A percentile compares a stretch with the other conserved stretches of the same genome.
Conservation (phyloP, 768 basidiomycete genomes). For the Hemileccinum rubropunctum region DNA sequence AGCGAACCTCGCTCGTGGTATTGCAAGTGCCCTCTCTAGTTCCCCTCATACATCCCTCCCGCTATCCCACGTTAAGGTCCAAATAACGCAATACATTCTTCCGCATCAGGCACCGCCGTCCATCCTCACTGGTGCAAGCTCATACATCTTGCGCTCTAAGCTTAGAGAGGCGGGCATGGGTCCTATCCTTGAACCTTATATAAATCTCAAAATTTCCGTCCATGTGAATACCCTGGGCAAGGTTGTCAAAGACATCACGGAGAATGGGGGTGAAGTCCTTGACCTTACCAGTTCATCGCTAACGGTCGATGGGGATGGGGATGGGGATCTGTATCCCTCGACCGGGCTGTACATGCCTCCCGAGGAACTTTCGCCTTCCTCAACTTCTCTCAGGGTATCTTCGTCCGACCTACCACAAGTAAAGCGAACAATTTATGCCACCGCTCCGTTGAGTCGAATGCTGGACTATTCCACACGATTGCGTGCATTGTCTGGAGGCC, state of each 20-base stretch:
- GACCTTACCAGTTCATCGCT: slow-evolving; percentile 49
- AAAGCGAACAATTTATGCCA: slow-evolving; percentile 66
- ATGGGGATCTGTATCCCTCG: slow-evolving; percentile 44
- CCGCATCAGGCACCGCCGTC: slow-evolving; percentile 45
- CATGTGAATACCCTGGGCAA: slow-evolving; percentile 68
- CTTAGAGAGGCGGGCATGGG: slow-evolving; percentile 66
- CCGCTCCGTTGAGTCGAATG: slow-evolving; percentile 79
- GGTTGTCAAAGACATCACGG: slow-evolving; percentile 81
- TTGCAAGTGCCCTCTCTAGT: slow-evolving; percentile 68
- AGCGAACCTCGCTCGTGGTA: slow-evolving; percentile 61
- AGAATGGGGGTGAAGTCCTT: slow-evolving; percentile 75
- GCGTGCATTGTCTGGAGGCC: slow-evolving; percentile 78
- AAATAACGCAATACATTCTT: slow-evolving; percentile 44
- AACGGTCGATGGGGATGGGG: slow-evolving; percentile 39
- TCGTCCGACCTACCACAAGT: slow-evolving; percentile 36
- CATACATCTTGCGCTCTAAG: slow-evolving; percentile 59
- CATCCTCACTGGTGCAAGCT: slow-evolving; percentile 61
- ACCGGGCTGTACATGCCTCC: slow-evolving; percentile 78
- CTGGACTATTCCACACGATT: slow-evolving; percentile 77
- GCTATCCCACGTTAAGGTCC: slow-evolving; percentile 60
- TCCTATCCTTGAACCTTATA: slow-evolving; percentile 76
- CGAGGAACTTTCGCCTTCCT: slow-evolving; percentile 71
- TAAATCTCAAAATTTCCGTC: slow-evolving; percentile 65
- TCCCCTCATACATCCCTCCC: slow-evolving; percentile 78
- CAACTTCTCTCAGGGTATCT: slow-evolving; percentile 30